Evolutionary conservation across 495 filamentous ascomycete genomes (phyloP).

Genomic region (Pyrenula aspistea): DNA sequence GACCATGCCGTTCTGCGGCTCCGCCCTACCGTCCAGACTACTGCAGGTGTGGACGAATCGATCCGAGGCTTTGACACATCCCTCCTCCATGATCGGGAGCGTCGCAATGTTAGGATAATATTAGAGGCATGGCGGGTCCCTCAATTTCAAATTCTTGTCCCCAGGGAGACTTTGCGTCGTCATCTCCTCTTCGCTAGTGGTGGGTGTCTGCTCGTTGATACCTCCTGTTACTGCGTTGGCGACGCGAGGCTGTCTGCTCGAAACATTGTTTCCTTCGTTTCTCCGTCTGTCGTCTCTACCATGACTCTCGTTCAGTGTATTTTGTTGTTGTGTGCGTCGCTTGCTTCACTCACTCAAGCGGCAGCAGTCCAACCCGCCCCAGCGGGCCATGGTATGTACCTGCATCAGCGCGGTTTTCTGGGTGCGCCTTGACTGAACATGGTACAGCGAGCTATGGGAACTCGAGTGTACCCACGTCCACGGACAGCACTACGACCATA

Average conservation of each 20-base stretch:
- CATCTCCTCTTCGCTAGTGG: background rate
- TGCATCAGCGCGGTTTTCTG: background rate
- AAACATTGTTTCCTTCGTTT: background rate
- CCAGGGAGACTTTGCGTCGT: background rate
- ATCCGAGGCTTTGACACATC: background rate
- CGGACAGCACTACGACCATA: background rate
- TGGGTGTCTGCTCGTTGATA: background rate
- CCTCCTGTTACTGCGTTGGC: background rate
- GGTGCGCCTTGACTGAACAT: background rate
- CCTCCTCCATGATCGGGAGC: background rate
- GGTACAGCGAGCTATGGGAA: background rate
- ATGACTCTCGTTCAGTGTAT: background rate
- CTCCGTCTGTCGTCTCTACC: background rate
- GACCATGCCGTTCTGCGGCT: background rate
- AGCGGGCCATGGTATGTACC: background rate
- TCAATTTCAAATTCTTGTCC: background rate
- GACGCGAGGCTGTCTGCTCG: background rate
- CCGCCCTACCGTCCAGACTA: background rate
- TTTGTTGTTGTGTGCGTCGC: background rate
- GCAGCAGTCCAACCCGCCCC: background rate
- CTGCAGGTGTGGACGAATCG: background rate
- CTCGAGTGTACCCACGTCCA: background rate
- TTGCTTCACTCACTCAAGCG: background rate
- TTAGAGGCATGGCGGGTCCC: background rate
- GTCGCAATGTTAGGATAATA: background rate